These are phyloP conservation scores for Alternaria arborescens DNA, from an alignment of 2,329 filamentous ascomycete genomes.

Conservation along the genomic window DNA sequence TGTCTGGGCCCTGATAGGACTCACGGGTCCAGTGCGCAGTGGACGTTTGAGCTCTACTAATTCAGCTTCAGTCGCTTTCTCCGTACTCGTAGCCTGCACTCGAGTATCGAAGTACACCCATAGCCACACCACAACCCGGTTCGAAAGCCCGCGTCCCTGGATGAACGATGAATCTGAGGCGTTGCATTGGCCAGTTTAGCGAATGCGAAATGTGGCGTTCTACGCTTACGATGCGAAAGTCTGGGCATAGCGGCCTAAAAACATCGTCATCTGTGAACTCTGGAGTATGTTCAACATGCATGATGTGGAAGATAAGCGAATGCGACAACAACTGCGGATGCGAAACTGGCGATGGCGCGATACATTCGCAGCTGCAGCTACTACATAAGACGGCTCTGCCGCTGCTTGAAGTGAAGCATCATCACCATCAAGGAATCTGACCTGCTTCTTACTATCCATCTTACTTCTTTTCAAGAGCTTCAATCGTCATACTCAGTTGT, in stretches of 20 bases:
- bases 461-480: neutral
- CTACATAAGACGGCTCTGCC: neutral
- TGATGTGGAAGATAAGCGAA: slow-evolving; percentile 3
- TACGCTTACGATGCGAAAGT: slow-evolving; percentile 5
- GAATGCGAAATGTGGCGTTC: slow-evolving; percentile 13
- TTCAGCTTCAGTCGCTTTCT: neutral
- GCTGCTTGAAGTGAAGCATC: neutral
- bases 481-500: neutral
- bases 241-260: neutral
- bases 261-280: neutral
- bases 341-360: neutral
- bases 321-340: slow-evolving; percentile 4
- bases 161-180: neutral
- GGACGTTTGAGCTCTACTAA: too few relatives aligned
- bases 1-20: neutral
- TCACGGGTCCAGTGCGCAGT: too few relatives aligned
- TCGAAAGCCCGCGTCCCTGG: neutral
- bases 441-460: neutral
- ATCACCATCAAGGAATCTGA: neutral
- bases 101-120: too few relatives aligned
- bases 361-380: neutral
- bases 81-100: neutral
- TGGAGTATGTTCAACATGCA: neutral
- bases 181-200: slow-evolving; percentile 8
- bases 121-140: too few relatives aligned